Base-by-base conservation (phyloP, 129 eudicot species). In the Helianthus annuus region DNA sequence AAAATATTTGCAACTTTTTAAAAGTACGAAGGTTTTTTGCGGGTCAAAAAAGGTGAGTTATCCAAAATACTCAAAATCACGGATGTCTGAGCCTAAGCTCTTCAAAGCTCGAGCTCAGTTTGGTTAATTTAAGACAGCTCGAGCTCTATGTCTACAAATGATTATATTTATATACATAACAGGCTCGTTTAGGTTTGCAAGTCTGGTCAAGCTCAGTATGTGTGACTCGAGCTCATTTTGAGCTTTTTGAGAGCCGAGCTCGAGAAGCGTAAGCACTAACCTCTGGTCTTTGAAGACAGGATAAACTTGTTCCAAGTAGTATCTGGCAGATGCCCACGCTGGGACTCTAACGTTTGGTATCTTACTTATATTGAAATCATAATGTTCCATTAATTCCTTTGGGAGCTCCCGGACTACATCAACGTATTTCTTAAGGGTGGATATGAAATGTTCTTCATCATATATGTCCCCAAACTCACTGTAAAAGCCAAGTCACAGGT, bases 391-490 rank as follows among this genome's bases (percentile, higher is more conserved):
- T 56, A 87, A 12, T 56, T 85, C 87, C 32, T 54, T 57, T 6
- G 98, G 98, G 16, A 93, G 73, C 73, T 87, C 84, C 36, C 79
- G 75, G 5, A 85, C 90, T 42, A 93, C 88, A 10, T 78, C 58
- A 32, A 93, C 86, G 64, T 78, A 61, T 27, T 83, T 89, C 74
- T 79, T 70, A 16, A 93, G 85, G 69, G 89, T 75, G 45, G 61
- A 62, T 70, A 87, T 80, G 69, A 93, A 93, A 85, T 93, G 89
- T n/a, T 87, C 85, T 82, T 83, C 95, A 51, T 93, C 98, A 69
- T 89, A 93, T 54, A 93, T 93, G 78, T 93, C 98, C 71, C 79
- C 82, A 78, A 93, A 93, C 77, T 70, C 84, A 79, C 98, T 93
- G 90, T 27, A 27, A 27, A 83, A 80, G 39, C 60, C 55, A 36